Base-by-base conservation (phyloP, 306 rosid genomes). In the Medicago truncatula region DNA sequence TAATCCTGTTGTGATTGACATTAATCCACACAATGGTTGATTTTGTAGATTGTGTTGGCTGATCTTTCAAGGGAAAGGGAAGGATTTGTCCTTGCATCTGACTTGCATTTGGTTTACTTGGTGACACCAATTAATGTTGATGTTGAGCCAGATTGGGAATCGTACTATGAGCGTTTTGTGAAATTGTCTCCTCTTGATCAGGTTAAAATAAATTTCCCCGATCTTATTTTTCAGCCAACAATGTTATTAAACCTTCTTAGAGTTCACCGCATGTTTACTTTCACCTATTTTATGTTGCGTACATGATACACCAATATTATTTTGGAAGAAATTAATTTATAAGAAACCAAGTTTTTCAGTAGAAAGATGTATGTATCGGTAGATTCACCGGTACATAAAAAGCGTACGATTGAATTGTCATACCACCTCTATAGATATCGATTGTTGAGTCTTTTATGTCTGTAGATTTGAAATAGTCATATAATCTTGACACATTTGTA, bases 41-140 rank as follows among this genome's bases (percentile, higher is more conserved):
- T 60, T 83, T 61, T 79, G 44, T 83, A 94, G 98, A 76, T 92
- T 80, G 98, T 94, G 77, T 84, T 94, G 81, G 96, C 91, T 75
- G 98, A 94, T 81, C 97, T 94, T 86, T 88, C 95, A 76, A 94
- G 97, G 87, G 98, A 97, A 53, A 86, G 98, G 83, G 98, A 94
- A 83, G 98, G 98, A 78, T 95, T 95, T 90, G 96, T 95, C 59
- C 96, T 95, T 61, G 98, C 98, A 72, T 95, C 98, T 76, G 97
- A 95, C 85, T 76, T 95, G 86, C 98, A 95, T 85, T 76, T 95
- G 77, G 98, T 92, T 62, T 95, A 95, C 82, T 85, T 92, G 71
- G 97, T 90, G 70, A 95, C 98, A 8, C 98, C 98, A 71, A 86
- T 86, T 74, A 95, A 90, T 73, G 97, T 92, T 74, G 98, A 92